Evolutionary conservation across 768 basidiomycete genomes (phyloP).

Genomic region (Trametopsis cervina): DNA sequence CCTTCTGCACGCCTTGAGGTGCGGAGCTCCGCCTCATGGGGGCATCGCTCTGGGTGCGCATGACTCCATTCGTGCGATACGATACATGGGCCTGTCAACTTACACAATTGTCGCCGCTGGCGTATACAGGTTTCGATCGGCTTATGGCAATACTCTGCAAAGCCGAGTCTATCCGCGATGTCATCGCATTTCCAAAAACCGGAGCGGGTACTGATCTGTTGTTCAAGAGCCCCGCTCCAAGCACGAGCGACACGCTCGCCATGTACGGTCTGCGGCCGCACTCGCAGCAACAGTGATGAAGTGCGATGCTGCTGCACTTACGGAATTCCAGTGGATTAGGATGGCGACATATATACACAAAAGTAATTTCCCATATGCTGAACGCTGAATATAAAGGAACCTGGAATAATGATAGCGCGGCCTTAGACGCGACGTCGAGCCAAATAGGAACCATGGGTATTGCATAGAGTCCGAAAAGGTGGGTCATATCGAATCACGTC

Average conservation of each 20-base stretch:
- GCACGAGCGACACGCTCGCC: not conserved
- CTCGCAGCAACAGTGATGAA: too few species aligned
- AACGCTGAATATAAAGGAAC: not conserved
- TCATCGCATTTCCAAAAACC: constrained; percentile 96
- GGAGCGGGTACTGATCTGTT: constrained; percentile 77
- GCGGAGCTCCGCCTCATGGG: constrained; percentile 93
- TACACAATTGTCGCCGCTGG: not conserved
- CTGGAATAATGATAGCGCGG: too few species aligned
- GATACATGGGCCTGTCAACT: too few species aligned
- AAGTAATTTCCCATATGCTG: not conserved
- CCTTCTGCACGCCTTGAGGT: constrained; percentile 77
- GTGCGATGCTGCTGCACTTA: too few species aligned
- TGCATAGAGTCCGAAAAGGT: not conserved
- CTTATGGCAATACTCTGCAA: constrained; percentile 88
- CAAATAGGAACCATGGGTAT: too few species aligned
- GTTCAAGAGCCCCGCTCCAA: constrained; percentile 77
- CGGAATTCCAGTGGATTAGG: not conserved
- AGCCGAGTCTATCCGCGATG: constrained; percentile 84
- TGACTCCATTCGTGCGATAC: too few species aligned
- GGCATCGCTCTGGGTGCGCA: constrained; percentile 83
- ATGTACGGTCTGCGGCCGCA: not conserved
- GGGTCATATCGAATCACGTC: not conserved
- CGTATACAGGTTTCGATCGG: constrained; percentile 78
- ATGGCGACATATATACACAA: not conserved
- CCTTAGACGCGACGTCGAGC: too few species aligned